A percentile compares a stretch with the other conserved stretches of the same genome.
Conservation (phyloP, 805 yeast genomes). For the Cyberlindnera bimundalis region DNA sequence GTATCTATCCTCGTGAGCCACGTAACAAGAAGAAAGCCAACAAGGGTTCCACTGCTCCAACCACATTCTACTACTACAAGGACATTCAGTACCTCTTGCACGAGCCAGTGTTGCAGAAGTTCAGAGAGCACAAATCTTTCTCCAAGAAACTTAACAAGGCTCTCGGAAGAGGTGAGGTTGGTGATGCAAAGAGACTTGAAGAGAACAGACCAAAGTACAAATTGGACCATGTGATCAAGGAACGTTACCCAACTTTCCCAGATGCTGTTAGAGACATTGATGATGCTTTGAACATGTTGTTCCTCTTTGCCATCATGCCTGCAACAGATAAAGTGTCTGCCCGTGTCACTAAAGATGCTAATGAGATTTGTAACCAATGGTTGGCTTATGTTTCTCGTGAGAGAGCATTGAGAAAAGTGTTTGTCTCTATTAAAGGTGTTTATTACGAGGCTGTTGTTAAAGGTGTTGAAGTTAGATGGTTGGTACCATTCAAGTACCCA, state of each 20-base stretch:
- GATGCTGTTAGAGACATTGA: constrained; percentile 93
- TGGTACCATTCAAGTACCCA: constrained; percentile 95
- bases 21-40: constrained; percentile 94
- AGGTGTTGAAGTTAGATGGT: constrained; percentile 95
- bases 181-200: constrained; percentile 84
- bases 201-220: constrained; percentile 78
- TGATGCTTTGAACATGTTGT: constrained; percentile 93
- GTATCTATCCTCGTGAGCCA: constrained; percentile 96
- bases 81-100: constrained; percentile 94
- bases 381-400: constrained; percentile 88
- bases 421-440: constrained; percentile 95
- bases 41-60: constrained; percentile 96
- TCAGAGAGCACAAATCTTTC: constrained; percentile 94
- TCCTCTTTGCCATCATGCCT: constrained; percentile 91
- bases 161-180: constrained; percentile 86
- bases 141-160: constrained; percentile 87
- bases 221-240: constrained; percentile 87
- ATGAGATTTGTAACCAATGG: constrained; percentile 88
- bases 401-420: constrained; percentile 77
- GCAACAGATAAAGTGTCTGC: constrained; percentile 82
- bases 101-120: constrained; percentile 87
- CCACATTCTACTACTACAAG: constrained; percentile 88
- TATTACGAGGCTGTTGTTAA: constrained; percentile 86
- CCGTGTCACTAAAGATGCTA: constrained; percentile 84
- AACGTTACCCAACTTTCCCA: constrained; percentile 89